Evolutionary conservation across 805 yeast species (phyloP).

Genomic region (Isabelozyma heimii): DNA sequence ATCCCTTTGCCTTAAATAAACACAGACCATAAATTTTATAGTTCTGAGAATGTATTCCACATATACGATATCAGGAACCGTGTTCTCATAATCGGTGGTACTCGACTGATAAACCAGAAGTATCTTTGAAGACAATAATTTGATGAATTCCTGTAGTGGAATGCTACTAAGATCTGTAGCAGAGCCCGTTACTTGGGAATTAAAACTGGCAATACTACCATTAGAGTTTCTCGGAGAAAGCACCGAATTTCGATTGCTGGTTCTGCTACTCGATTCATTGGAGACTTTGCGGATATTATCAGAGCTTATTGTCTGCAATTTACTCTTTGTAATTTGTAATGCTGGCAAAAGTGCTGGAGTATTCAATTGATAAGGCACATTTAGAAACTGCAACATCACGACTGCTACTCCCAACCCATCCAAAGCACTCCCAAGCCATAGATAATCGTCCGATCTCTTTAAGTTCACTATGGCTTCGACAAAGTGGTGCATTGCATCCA

Average conservation of each 20-base stretch:
- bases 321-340: constrained; percentile 30
- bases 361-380: constrained; percentile 49
- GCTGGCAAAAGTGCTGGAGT: constrained; percentile 29
- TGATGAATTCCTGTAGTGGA: constrained; percentile 32
- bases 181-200: constrained; percentile 26
- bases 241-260: constrained; percentile 3
- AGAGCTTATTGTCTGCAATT: constrained; percentile 13
- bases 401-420: constrained; percentile 75
- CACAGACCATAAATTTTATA: constrained; percentile 55
- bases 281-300: constrained; percentile 50
- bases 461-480: constrained; percentile 67
- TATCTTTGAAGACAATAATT: constrained; percentile 24
- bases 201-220: constrained; percentile 21
- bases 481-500: constrained; percentile 68
- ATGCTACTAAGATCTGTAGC: constrained; percentile 24
- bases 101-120: constrained; percentile 40
- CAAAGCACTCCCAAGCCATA: constrained; percentile 89
- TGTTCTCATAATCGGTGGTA: constrained; percentile 60
- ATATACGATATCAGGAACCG: constrained; percentile 77
- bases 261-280: constrained; percentile 14
- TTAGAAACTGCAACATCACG: constrained; percentile 56
- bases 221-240: constrained; percentile 35
- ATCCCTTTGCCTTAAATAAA: constrained; percentile 47
- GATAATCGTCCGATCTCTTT: constrained; percentile 63
- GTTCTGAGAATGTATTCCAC: constrained; percentile 69